Percentiles rank a stretch among this genome's conserved stretches.
Conservation (phyloP, 371 early-diverging fungal genomes). For the Syncephalastrum racemosum region DNA sequence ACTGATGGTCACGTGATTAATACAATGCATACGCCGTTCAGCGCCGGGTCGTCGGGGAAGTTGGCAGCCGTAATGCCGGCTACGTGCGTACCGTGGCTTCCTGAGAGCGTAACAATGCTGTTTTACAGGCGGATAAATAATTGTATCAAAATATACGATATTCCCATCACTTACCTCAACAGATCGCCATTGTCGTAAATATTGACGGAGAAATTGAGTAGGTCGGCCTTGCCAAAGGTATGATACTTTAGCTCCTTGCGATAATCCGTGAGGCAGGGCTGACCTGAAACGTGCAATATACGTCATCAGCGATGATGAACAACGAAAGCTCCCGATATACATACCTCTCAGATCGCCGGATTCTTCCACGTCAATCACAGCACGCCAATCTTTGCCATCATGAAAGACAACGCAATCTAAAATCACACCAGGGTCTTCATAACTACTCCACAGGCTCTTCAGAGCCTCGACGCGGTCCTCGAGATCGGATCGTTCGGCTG, state of each 20-base stretch:
- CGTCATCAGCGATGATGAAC: too few relatives aligned
- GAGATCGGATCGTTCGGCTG: slow-evolving; percentile 55
- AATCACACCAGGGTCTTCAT: slow-evolving; percentile 77
- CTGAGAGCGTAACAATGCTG: slow-evolving; percentile 80
- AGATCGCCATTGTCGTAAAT: slow-evolving; percentile 85
- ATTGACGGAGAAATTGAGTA: slow-evolving; percentile 88
- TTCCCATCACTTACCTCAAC: slow-evolving; percentile 41
- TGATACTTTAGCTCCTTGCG: slow-evolving; percentile 74
- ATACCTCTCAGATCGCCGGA: slow-evolving; percentile 77
- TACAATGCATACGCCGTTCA: slow-evolving; percentile 72
- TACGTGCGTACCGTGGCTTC: slow-evolving; percentile 94
- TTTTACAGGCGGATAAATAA: background rate
- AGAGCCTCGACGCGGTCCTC: slow-evolving; percentile 73
- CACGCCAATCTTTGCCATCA: slow-evolving; percentile 88
- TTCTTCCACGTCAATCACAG: slow-evolving; percentile 78
- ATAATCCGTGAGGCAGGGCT: slow-evolving; percentile 73
- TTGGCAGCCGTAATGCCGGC: slow-evolving; percentile 85
- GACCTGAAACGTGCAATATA: slow-evolving; percentile 19
- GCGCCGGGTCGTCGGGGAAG: slow-evolving; percentile 80
- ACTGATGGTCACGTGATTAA: background rate
- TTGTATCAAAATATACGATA: background rate
- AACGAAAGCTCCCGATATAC: background rate
- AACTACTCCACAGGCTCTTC: slow-evolving; percentile 59
- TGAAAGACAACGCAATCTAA: slow-evolving; percentile 86
- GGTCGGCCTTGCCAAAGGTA: slow-evolving; percentile 74